Evolutionary conservation across 148 eudicot genomes (phyloP).

Genomic region (Salicornia ramosissima): DNA sequence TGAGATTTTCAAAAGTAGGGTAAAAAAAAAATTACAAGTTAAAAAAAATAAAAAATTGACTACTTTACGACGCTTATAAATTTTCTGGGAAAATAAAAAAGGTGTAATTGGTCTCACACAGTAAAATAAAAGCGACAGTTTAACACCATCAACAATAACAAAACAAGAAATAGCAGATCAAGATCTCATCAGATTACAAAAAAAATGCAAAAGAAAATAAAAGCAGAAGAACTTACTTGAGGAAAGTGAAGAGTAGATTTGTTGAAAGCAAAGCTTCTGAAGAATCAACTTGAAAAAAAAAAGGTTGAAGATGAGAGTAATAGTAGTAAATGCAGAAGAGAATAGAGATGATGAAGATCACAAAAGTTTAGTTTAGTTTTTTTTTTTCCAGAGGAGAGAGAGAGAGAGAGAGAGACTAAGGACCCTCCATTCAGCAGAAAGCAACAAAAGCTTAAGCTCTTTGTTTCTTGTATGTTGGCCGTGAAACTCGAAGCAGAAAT

Average conservation of each 20-base stretch:
- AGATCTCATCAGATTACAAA: conserved; percentile 17
- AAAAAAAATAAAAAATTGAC: background rate
- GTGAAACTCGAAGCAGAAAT: conserved; percentile 27
- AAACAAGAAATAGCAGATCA: background rate
- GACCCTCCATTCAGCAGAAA: conserved; percentile 58
- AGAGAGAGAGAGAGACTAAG: conserved; percentile 43
- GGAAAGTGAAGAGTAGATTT: conserved; percentile 1
- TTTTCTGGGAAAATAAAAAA: background rate
- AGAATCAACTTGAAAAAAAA: too few species aligned
- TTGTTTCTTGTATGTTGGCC: background rate
- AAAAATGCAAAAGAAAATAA: background rate
- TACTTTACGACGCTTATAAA: background rate
- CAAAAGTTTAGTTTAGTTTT: background rate
- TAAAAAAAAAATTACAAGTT: background rate
- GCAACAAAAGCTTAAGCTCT: conserved; percentile 34
- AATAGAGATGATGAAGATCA: background rate
- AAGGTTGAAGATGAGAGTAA: background rate
- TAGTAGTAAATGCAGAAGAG: conserved; percentile 7
- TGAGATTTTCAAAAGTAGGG: background rate
- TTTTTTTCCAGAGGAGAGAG: conserved; percentile 11
- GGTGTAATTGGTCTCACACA: background rate
- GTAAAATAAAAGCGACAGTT: background rate
- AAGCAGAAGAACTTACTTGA: conserved; percentile 7
- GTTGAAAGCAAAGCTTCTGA: background rate
- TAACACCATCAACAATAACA: background rate